phyloP scores from a whole-genome alignment of 768 basidiomycete species.

The Suillus luteus region DNA sequence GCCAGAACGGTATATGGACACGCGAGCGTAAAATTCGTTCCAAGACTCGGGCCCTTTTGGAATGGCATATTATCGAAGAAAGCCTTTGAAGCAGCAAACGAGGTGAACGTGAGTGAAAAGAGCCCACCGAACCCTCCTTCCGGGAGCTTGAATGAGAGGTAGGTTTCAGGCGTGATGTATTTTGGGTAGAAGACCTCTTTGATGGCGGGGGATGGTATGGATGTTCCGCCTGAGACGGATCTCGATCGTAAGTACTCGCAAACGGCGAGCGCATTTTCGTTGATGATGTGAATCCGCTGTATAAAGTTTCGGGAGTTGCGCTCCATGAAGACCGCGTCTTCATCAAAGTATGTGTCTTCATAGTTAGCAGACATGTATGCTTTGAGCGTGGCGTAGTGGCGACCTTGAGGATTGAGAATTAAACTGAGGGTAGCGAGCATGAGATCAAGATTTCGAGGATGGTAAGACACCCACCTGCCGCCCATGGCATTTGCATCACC shows the following conservation, averaged over 20 bases:
- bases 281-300: conserved; percentile 71
- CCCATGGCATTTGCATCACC: conserved; percentile 97
- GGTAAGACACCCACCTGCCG: conserved; percentile 68
- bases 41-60: conserved; percentile 88
- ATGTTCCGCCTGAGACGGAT: conserved; percentile 44
- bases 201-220: conserved; percentile 46
- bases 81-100: conserved; percentile 61
- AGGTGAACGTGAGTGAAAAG: conserved; percentile 85
- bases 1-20: conserved; percentile 93
- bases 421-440: conserved; percentile 50
- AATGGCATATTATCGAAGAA: conserved; percentile 86
- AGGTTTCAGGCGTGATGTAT: conserved; percentile 71
- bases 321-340: conserved; percentile 96
- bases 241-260: conserved; percentile 76
- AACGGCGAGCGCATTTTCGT: conserved; percentile 78
- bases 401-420: conserved; percentile 79
- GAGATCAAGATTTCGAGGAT: conserved; percentile 6
- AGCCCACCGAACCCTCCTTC: conserved; percentile 76
- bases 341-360: conserved; percentile 86
- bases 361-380: conserved; percentile 55
- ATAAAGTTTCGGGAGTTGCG: conserved; percentile 95
- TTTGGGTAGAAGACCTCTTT: conserved; percentile 92
- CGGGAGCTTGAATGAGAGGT: conserved; percentile 64
- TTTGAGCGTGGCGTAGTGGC: conserved; percentile 70
- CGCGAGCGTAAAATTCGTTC: conserved; percentile 95